Base-by-base conservation (phyloP, 768 basidiomycete genomes). In the Mycena rebaudengoi region DNA sequence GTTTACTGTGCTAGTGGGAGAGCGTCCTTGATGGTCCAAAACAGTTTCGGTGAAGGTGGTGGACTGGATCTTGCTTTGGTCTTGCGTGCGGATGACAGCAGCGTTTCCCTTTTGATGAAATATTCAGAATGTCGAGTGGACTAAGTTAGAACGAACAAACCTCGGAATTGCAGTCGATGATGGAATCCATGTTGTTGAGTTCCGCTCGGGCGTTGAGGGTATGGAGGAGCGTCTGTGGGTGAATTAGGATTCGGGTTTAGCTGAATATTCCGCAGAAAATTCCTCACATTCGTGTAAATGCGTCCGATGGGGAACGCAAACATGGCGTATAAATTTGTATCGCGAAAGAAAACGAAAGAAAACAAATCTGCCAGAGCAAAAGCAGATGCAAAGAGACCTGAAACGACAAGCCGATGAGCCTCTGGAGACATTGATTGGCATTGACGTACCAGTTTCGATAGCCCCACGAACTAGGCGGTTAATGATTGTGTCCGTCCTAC, bases 391-490 rank as follows among this genome's bases (percentile, higher is more conserved):
- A 86, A 86, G 6, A 84, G 35, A 10, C 56, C 56, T 56, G 5
- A 8, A 14, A 20, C 30, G 2, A 30, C n/a, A n/a, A n/a, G n/a
- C n/a, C n/a, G 21, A 49, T 49, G 13, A 23, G 28, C 13, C n/a
- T n/a, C n/a, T n/a, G n/a, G 21, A 39, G 3, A 18, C 6, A 18
- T 25, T 13, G 20, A 30, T 48, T 11, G 25, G 8, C 13, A 5
- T 13, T 14, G n/a, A 33, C n/a, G 48, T 13, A 39, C 86, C 85
- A 4, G 86, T 86, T 63, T 86, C 85, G 30, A 86, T 71, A 11
- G 85, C 84, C 26, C 85, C 85, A 54, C 83, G 82, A 62, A 86
- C 86, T 4, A 86, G 75, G 32, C 83, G 81, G 59, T 84, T 84
- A 66, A 86, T 82, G 56, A 86, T 77, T 0, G 78, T 83, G 64